Evolutionary conservation across 495 filamentous ascomycete species (phyloP), one percentile per base, ranked within the genome.

Genomic region (Melanomma pulvis-pyrius): DNA sequence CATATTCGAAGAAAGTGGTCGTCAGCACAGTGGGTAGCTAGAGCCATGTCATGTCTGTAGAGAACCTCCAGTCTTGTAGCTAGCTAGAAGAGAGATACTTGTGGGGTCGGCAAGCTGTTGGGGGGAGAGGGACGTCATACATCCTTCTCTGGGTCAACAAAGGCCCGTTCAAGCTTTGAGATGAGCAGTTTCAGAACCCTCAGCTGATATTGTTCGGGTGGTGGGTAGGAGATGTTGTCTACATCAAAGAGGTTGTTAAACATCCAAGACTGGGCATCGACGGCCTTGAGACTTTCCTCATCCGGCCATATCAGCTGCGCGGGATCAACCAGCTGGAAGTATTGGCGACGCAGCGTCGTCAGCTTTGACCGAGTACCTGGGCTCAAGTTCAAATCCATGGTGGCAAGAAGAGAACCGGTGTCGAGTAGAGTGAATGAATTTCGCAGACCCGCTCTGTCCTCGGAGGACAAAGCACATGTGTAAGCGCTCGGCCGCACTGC

Each of bases 61-160:
- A 1, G 19, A n/a, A 30, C 26, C 8, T 29, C 24, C 5, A 59
- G 8, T 25, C n/a, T 7, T 25, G 55, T 5, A 29, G 8, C 26
- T 8, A 15, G 13, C 6, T 8, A 6, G 7, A n/a, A 30, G 24
- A 59, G 12, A 8, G n/a, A n/a, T n/a, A n/a, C n/a, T n/a, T n/a
- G n/a, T n/a, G n/a, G n/a, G n/a, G n/a, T n/a, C n/a, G n/a, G n/a
- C n/a, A n/a, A n/a, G n/a, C 21, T 32, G 57, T 52, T 65, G 55
- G 22, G 36, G n/a, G n/a, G n/a, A n/a, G n/a, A 61, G 25, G 51
- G 49, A 55, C 24, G 13, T 69, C 90, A 79, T 87, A 96, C 92
- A 88, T 96, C 87, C 78, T 88, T 81, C 57, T 94, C 91, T 65
- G 90, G 92, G 75, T 96, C 84, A 34, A 80, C 76, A 25, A 94